These are phyloP conservation scores for Pythium pectinolyticum DNA, from an alignment of 352 stramenopile species.

Conservation along the genomic window DNA sequence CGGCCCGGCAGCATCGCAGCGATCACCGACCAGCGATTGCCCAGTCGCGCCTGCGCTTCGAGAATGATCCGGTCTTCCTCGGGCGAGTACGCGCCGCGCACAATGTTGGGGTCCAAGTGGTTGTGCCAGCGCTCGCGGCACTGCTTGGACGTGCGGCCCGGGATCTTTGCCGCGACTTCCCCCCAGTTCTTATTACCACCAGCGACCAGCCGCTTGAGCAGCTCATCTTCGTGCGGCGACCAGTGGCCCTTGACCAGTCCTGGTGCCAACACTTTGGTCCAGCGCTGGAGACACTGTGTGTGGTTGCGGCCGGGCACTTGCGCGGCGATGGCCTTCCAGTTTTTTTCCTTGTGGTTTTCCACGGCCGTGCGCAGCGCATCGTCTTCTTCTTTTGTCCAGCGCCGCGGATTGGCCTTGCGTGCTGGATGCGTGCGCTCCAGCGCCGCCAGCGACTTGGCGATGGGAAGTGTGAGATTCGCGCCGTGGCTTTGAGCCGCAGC, in stretches of 20 bases:
- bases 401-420: slow-evolving; percentile 73
- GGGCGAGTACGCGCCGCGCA: slow-evolving; percentile 83
- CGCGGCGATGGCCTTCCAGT: slow-evolving; percentile 91
- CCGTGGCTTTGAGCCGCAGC: slow-evolving; percentile 28
- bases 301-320: slow-evolving; percentile 88
- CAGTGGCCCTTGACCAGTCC: slow-evolving; percentile 90
- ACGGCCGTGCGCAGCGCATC: slow-evolving; percentile 83
- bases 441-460: slow-evolving; percentile 33
- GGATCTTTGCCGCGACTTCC: slow-evolving; percentile 84
- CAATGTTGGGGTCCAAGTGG: slow-evolving; percentile 86
- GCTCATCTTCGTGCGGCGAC: slow-evolving; percentile 87
- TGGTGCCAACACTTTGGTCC: slow-evolving; percentile 88
- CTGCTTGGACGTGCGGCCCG: slow-evolving; percentile 86
- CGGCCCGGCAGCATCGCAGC: slow-evolving; percentile 83
- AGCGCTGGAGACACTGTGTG: slow-evolving; percentile 90
- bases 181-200: slow-evolving; percentile 89
- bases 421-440: slow-evolving; percentile 40
- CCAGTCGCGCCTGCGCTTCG: slow-evolving; percentile 78
- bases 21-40: slow-evolving; percentile 91
- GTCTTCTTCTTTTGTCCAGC: slow-evolving; percentile 90
- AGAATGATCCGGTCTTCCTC: slow-evolving; percentile 90
- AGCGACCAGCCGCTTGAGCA: slow-evolving; percentile 73
- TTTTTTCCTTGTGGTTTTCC: slow-evolving; percentile 86
- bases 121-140: slow-evolving; percentile 91
- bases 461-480: slow-evolving; percentile 25